Evolutionary conservation across 768 basidiomycete genomes (phyloP).

Genomic region (Rhodotorula diobovata): DNA sequence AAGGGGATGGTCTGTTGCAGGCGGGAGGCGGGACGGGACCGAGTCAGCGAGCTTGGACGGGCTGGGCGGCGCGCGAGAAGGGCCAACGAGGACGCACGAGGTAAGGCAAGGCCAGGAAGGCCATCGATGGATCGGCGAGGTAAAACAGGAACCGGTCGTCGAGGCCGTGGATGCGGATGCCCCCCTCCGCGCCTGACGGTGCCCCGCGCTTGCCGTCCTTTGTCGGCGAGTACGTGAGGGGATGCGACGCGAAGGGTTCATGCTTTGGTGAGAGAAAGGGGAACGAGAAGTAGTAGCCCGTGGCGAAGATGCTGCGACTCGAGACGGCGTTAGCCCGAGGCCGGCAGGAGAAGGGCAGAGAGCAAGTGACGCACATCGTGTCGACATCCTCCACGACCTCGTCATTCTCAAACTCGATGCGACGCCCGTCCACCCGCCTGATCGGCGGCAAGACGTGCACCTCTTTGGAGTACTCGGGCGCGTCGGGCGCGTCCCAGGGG

Average conservation of each 20-base stretch:
- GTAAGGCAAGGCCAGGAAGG: slow-evolving; percentile 46
- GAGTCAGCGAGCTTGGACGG: too few relatives aligned
- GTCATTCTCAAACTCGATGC: slow-evolving; percentile 45
- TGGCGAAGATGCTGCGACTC: slow-evolving; percentile 46
- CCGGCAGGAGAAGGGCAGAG: background rate
- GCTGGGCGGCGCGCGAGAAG: too few relatives aligned
- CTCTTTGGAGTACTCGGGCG: slow-evolving; percentile 45
- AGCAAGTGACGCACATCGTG: slow-evolving; percentile 30
- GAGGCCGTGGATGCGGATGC: slow-evolving; percentile 45
- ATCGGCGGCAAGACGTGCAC: slow-evolving; percentile 36
- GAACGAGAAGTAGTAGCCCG: slow-evolving; percentile 48
- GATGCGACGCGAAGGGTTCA: slow-evolving; percentile 42
- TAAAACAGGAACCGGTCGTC: slow-evolving; percentile 48
- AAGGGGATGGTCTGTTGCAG: slow-evolving; percentile 34
- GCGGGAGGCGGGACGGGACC: background rate
- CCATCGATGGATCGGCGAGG: slow-evolving; percentile 45
- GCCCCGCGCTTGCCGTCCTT: slow-evolving; percentile 13
- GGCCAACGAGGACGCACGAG: slow-evolving; percentile 3
- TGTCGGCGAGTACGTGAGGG: slow-evolving; percentile 25
- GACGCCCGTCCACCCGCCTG: background rate
- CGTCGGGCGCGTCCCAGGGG: slow-evolving; percentile 38
- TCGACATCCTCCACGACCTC: slow-evolving; percentile 43
- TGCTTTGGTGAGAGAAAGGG: slow-evolving; percentile 46
- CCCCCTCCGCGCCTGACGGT: slow-evolving; percentile 36
- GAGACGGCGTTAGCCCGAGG: background rate